These are phyloP conservation scores for Phytophthora fragariae DNA, from an alignment of 352 stramenopile species.

Conservation along the genomic window DNA sequence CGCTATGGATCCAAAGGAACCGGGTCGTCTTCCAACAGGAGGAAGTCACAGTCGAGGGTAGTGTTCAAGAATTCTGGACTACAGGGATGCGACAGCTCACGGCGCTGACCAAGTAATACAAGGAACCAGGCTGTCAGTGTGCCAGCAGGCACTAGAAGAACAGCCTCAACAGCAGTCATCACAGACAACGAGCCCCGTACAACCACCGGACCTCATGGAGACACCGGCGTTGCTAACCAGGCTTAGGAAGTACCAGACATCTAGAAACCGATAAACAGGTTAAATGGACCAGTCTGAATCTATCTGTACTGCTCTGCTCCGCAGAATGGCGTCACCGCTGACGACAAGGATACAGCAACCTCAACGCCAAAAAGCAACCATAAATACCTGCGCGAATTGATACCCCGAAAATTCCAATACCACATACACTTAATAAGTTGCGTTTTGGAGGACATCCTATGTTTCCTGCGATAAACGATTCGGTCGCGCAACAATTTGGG, in stretches of 20 bases:
- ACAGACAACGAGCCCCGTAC: neutral
- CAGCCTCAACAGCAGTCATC: neutral
- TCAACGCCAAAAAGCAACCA: no score
- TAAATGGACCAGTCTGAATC: neutral
- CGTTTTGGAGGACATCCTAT: no score
- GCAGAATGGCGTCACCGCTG: no score
- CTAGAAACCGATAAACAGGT: neutral
- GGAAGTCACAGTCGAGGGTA: neutral
- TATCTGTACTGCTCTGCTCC: neutral
- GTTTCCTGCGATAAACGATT: no score
- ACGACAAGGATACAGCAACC: no score
- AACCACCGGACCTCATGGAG: neutral
- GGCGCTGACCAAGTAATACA: neutral
- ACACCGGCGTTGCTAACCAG: neutral
- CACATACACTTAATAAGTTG: no score
- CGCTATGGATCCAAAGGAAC: neutral
- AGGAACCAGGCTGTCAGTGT: neutral
- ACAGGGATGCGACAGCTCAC: neutral
- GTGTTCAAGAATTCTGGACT: neutral
- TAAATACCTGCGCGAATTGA: no score
- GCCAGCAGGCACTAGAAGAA: neutral
- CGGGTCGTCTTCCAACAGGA: neutral
- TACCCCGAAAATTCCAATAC: no score
- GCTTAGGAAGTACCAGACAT: neutral
- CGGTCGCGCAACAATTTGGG: no score